These are phyloP conservation scores for Corrigiola litoralis DNA, from an alignment of 179 eudicot genomes.

Conservation along the genomic window DNA sequence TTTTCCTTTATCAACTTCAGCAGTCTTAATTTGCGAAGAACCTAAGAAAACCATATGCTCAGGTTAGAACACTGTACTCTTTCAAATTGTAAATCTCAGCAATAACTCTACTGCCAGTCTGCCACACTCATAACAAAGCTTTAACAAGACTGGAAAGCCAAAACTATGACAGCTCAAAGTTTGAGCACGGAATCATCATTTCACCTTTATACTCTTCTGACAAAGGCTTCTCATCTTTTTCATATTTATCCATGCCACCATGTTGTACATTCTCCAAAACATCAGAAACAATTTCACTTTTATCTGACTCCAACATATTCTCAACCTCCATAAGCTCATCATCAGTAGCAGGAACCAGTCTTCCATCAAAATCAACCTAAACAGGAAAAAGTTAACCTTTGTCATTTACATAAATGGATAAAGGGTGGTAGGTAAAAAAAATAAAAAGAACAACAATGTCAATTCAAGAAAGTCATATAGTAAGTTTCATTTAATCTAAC, in stretches of 20 bases:
- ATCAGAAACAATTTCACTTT: slow-evolving; percentile 35
- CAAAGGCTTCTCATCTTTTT: slow-evolving; percentile 22
- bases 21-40: slow-evolving; percentile 25
- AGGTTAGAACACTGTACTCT: too few relatives aligned
- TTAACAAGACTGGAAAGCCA: slow-evolving; percentile 8
- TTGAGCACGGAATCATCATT: not conserved
- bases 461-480: not conserved
- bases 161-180: not conserved
- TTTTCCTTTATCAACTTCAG: slow-evolving; percentile 32
- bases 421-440: not conserved
- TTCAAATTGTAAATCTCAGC: too few relatives aligned
- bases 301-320: slow-evolving; percentile 62
- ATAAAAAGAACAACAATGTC: not conserved
- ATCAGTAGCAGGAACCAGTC: slow-evolving; percentile 78
- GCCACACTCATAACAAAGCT: too few relatives aligned
- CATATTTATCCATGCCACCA: slow-evolving; percentile 26
- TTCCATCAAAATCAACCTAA: slow-evolving; percentile 77
- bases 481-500: not conserved
- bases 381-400: slow-evolving; percentile 5
- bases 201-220: slow-evolving; percentile 36
- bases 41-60: slow-evolving; percentile 30
- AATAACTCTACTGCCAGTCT: too few relatives aligned
- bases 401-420: not conserved
- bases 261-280: slow-evolving; percentile 30
- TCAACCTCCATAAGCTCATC: slow-evolving; percentile 83